Evolutionary conservation across 2,329 filamentous ascomycete genomes (phyloP).

Genomic region (Fusarium oligoseptatum): DNA sequence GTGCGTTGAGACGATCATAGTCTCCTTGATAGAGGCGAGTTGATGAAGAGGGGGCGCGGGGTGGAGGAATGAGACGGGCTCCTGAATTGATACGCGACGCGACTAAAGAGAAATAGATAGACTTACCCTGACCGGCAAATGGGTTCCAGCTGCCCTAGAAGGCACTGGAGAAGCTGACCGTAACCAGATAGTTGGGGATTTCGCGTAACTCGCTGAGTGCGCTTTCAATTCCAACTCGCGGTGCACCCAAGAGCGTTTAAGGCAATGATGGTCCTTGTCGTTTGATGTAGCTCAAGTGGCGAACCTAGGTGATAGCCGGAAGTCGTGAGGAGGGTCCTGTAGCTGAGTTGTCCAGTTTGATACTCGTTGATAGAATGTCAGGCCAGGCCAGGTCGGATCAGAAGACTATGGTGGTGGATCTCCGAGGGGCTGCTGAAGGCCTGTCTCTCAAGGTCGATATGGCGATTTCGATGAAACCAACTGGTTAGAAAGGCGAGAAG

Average conservation of each 20-base stretch:
- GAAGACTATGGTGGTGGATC: slow-evolving; percentile 35
- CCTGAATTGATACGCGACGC: slow-evolving; percentile 8
- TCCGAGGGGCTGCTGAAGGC: slow-evolving; percentile 11
- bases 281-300: slow-evolving; percentile 17
- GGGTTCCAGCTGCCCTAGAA: slow-evolving; percentile 28
- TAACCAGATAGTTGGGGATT: slow-evolving; percentile 31
- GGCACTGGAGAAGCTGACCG: slow-evolving; percentile 34
- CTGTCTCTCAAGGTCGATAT: not conserved
- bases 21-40: not conserved
- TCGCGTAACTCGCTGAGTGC: slow-evolving; percentile 21
- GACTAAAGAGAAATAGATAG: slow-evolving; percentile 18
- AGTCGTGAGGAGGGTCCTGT: not conserved
- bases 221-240: slow-evolving; percentile 15
- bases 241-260: slow-evolving; percentile 15
- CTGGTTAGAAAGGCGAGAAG: slow-evolving; percentile 2
- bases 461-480: not conserved
- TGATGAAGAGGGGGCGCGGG: not conserved
- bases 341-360: slow-evolving; percentile 12
- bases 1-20: not conserved
- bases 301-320: slow-evolving; percentile 3
- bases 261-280: slow-evolving; percentile 21
- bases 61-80: slow-evolving; percentile 7
- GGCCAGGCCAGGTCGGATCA: slow-evolving; percentile 37
- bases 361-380: slow-evolving; percentile 28
- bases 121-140: slow-evolving; percentile 35